Evolutionary conservation across 2,329 filamentous ascomycete genomes (phyloP).

Genomic region (Verticillium dahliae): DNA sequence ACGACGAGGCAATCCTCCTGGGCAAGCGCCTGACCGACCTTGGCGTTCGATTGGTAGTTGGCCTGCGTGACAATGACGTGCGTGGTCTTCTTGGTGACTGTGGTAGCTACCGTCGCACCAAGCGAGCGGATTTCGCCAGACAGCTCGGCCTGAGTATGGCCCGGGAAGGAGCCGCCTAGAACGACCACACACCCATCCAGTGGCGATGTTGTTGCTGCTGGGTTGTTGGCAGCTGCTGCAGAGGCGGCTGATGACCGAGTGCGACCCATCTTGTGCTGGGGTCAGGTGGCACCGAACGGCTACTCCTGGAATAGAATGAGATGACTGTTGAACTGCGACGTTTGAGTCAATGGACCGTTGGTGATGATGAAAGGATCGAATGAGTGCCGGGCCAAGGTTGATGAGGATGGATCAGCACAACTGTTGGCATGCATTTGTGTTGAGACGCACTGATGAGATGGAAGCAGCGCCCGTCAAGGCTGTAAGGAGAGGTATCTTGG

Average conservation of each 20-base stretch:
- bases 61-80: constrained; percentile 50
- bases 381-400: too few relatives aligned
- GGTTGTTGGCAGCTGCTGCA: neutral
- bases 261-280: neutral
- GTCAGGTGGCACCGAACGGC: too few relatives aligned
- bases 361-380: too few relatives aligned
- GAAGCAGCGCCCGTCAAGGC: neutral
- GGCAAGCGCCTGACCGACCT: constrained; percentile 41
- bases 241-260: neutral
- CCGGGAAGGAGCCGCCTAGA: constrained; percentile 54
- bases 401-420: too few relatives aligned
- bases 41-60: constrained; percentile 44
- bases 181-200: constrained; percentile 34
- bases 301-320: too few relatives aligned
- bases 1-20: constrained; percentile 46
- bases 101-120: constrained; percentile 40
- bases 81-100: constrained; percentile 43
- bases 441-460: neutral
- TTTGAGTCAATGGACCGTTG: too few relatives aligned
- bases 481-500: neutral
- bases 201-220: neutral
- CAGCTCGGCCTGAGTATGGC: constrained; percentile 42
- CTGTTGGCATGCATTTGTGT: too few relatives aligned
- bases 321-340: too few relatives aligned
- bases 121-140: constrained; percentile 38